Base-by-base conservation (phyloP, 192 early-diverging fungal species). In the Blastocladiella britannica region DNA sequence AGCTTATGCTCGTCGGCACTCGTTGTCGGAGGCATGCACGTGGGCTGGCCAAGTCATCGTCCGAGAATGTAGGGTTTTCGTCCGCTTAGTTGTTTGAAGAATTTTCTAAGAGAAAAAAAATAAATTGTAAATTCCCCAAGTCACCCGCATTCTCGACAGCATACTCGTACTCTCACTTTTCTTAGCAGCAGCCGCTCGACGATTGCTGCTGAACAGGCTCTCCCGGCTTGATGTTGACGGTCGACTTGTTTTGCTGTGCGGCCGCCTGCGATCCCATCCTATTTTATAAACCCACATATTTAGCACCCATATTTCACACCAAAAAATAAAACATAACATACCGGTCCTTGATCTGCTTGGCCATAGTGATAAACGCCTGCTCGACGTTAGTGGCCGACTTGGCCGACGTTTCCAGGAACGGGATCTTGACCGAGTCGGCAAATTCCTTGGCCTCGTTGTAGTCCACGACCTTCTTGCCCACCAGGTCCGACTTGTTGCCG, bases 341-440 rank as follows among this genome's bases (percentile, higher is more conserved):
- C 37, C 37, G 37, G 67, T 98, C 94, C 78, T 98, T 98, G 66
- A 98, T 98, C 74, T 98, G 94, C 69, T 90, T 92, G 25, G 94
- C 93, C 94, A 98, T 96, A 28, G 90, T 96, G 82, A 98, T 77
- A 79, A 98, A 98, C 29, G 94, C 94, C 64, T 91, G 87, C 73
- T 98, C 94, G 18, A 98, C 94, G 62, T 98, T 98, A 24, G 87
- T 87, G 9, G 94, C 84, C 63, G 89, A 85, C 78, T 98, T 98
- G 58, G 94, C 94, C 7, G 84, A 87, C 6, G 94, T 98, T 68
- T 98, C 94, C 73, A 98, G 73, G 70, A 98, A 91, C 28, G 92
- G 85, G 55, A 98, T 93, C 28, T 68, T 71, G 29, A 98, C 72
- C 26, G 75, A 64, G 63, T 88, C 87, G 26, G 93, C 84, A 73